Evolutionary conservation across 306 rosid genomes (phyloP).

Genomic region (Corylus americana): DNA sequence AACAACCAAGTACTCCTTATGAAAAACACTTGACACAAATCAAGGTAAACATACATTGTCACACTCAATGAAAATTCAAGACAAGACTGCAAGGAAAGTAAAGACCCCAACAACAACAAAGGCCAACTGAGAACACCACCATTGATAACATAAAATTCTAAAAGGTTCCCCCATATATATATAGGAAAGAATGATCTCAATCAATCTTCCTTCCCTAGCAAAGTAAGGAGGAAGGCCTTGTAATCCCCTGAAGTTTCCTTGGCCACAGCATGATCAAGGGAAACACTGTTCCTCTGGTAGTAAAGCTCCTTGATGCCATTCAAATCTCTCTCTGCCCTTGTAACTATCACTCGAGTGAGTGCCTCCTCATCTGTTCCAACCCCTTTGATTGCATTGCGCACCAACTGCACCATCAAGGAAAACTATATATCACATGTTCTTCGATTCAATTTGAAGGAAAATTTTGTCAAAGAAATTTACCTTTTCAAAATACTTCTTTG

Average conservation of each 20-base stretch:
- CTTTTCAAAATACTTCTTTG: constrained; percentile 73
- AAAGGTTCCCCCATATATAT: neutral
- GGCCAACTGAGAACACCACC: neutral
- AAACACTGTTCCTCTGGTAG: constrained; percentile 72
- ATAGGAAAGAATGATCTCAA: constrained; percentile 8
- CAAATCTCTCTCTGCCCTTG: constrained; percentile 84
- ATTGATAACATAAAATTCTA: constrained; percentile 1
- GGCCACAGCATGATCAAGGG: constrained; percentile 66
- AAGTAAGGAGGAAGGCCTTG: constrained; percentile 63
- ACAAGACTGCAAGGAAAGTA: neutral
- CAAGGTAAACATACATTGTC: neutral
- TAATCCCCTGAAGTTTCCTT: constrained; percentile 75
- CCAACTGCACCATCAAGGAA: constrained; percentile 27
- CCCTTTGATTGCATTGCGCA: constrained; percentile 59
- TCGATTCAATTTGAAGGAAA: too few species aligned
- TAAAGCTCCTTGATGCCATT: constrained; percentile 60
- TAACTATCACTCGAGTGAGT: constrained; percentile 72
- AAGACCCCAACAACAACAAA: neutral
- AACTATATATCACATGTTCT: too few species aligned
- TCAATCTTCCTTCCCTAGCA: constrained; percentile 60
- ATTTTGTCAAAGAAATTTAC: constrained; percentile 20
- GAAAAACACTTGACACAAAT: neutral
- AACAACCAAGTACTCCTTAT: neutral
- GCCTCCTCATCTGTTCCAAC: constrained; percentile 72
- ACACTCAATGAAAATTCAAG: neutral